phyloP scores from a whole-genome alignment of 768 basidiomycete genomes.

The Rhodotorula diobovata region DNA sequence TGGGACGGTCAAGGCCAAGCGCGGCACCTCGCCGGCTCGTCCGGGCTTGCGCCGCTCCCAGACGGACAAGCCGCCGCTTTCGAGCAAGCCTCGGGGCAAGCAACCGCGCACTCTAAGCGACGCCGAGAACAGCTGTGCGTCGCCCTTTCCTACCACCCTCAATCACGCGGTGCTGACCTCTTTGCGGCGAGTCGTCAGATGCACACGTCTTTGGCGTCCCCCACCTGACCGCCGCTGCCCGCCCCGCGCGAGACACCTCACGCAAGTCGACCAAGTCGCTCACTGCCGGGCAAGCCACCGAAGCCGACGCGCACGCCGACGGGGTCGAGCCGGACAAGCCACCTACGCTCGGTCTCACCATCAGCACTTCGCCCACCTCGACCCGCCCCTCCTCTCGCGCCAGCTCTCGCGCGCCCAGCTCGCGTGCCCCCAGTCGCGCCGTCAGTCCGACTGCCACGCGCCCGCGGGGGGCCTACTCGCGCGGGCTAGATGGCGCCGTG shows the following conservation, averaged over 20 bases:
- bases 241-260: conserved; percentile 18
- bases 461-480: background rate
- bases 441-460: background rate
- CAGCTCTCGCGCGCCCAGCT: background rate
- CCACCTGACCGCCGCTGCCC: conserved; percentile 25
- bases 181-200: background rate
- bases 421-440: background rate
- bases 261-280: background rate
- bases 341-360: background rate
- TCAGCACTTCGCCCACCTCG: background rate
- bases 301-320: too few species aligned
- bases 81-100: background rate
- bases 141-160: background rate
- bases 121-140: conserved; percentile 17
- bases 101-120: conserved; percentile 1
- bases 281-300: background rate
- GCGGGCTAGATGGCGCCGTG: background rate
- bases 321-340: background rate
- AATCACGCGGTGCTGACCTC: too few species aligned
- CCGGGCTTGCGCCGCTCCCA: conserved; percentile 17
- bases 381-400: background rate
- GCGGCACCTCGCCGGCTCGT: background rate
- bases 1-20: background rate
- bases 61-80: conserved; percentile 22
- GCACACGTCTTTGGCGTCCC: conserved; percentile 32